Base-by-base conservation (phyloP, 2,329 filamentous ascomycete genomes). In the Colletotrichum camelliae region DNA sequence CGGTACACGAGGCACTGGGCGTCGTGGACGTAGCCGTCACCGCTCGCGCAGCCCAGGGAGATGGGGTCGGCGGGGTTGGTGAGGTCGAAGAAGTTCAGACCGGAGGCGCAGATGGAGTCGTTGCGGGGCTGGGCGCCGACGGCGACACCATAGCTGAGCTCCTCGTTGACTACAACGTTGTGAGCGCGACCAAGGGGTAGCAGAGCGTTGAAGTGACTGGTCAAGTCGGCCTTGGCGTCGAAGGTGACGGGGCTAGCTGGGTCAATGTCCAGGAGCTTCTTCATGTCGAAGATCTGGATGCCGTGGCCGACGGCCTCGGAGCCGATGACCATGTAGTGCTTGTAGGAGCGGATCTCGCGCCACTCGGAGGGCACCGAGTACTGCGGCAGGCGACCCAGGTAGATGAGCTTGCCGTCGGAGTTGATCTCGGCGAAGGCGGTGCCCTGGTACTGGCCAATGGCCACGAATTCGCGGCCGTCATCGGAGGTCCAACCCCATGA, bases 261-360 rank as follows among this genome's bases (percentile, higher is more conserved):
- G 79, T 88, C 83, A 68, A 90, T 79, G 27, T 82, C 81, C 55
- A 87, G 80, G 8, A 90, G 84, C 83, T 88, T 91, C 79, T 85
- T 89, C 88, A 92, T 86, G 80, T 93, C 91, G 78, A 93, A 93
- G 80, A 92, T 88, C 82, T 93, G 91, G 60, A 93, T 86, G 37
- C 89, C 88, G 80, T 92, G 90, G 66, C 83, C 81, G 13, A 79
- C 78, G 7, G 88, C 87, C 79, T 86, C 84, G 70, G 82, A 84
- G 33, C 84, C 84, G 52, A 86, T 83, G 70, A 85, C 77, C 67
- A 85, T 83, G 72, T 85, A 87, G 77, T 81, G 77, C 79, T 81
- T 81, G 80, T 81, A 84, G 1, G 80, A 80, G 27, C 81, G 79
- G 77, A 85, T 84, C 79, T 85, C 84, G 16, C 82, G 79, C 84